phyloP scores from a whole-genome alignment of 1,139 yeast genomes.

The Torulaspora pretoriensis region DNA sequence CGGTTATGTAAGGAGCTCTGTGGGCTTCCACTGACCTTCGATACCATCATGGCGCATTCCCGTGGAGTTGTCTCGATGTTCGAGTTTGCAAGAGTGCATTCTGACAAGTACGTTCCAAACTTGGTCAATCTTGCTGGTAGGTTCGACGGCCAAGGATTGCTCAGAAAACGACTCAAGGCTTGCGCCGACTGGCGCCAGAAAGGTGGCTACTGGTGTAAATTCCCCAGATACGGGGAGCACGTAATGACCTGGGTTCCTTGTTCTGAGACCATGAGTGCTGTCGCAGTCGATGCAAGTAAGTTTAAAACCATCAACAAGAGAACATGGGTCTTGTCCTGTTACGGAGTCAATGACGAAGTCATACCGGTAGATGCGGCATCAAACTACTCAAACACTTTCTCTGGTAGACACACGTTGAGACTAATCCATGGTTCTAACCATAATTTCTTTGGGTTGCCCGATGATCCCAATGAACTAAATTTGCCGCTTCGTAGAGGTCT shows the following conservation, averaged over 20 bases:
- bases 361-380: constrained; percentile 65
- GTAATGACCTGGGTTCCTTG: constrained; percentile 42
- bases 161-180: constrained; percentile 28
- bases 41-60: constrained; percentile 67
- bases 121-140: constrained; percentile 73
- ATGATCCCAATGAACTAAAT: constrained; percentile 39
- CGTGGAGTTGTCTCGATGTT: constrained; percentile 79
- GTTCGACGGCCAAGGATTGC: constrained; percentile 42
- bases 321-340: constrained; percentile 59
- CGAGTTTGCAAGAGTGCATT: constrained; percentile 48
- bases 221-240: constrained; percentile 51
- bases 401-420: constrained; percentile 55
- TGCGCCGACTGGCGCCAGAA: constrained; percentile 37
- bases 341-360: constrained; percentile 64
- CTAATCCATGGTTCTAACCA: constrained; percentile 73
- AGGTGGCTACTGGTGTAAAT: constrained; percentile 40
- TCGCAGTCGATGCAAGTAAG: constrained; percentile 45
- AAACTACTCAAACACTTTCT: constrained; percentile 52
- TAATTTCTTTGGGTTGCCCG: constrained; percentile 57
- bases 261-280: constrained; percentile 54
- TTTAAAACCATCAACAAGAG: constrained; percentile 45
- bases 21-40: constrained; percentile 41
- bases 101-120: constrained; percentile 50
- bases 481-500: constrained; percentile 46
- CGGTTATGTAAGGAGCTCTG: constrained; percentile 22